These are phyloP conservation scores for Themeda triandra DNA, from an alignment of 176 grass and related monocot genomes.

Conservation along the genomic window DNA sequence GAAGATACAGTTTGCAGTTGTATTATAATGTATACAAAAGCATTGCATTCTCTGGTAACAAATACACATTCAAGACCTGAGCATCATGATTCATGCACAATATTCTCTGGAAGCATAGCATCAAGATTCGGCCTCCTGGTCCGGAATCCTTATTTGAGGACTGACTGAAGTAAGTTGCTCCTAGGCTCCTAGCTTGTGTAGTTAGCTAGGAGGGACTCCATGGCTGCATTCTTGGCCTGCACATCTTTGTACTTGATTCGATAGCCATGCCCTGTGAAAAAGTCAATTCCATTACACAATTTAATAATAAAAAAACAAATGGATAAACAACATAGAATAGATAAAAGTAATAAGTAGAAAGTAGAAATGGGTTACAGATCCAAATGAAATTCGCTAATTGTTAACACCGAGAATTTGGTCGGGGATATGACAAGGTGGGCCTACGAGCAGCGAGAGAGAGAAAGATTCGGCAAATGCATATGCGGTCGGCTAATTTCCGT, in stretches of 20 bases:
- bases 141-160: background rate
- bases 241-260: slow-evolving; percentile 40
- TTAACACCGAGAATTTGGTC: too few relatives aligned
- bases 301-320: background rate
- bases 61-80: background rate
- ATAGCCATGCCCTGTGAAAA: slow-evolving; percentile 38
- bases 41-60: background rate
- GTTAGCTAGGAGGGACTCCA: slow-evolving; percentile 19
- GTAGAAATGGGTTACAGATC: background rate
- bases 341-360: background rate
- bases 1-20: background rate
- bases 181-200: slow-evolving; percentile 32
- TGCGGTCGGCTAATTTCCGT: too few relatives aligned
- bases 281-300: background rate
- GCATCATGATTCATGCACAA: background rate
- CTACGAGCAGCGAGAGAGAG: too few relatives aligned
- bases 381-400: background rate
- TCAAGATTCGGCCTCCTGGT: background rate
- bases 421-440: too few relatives aligned
- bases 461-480: too few relatives aligned
- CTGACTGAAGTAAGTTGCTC: background rate
- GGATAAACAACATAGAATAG: background rate
- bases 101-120: background rate
- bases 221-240: slow-evolving; percentile 43
- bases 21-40: background rate